Base-by-base conservation (phyloP, 192 early-diverging fungal genomes). In the Gonapodya sp. region DNA sequence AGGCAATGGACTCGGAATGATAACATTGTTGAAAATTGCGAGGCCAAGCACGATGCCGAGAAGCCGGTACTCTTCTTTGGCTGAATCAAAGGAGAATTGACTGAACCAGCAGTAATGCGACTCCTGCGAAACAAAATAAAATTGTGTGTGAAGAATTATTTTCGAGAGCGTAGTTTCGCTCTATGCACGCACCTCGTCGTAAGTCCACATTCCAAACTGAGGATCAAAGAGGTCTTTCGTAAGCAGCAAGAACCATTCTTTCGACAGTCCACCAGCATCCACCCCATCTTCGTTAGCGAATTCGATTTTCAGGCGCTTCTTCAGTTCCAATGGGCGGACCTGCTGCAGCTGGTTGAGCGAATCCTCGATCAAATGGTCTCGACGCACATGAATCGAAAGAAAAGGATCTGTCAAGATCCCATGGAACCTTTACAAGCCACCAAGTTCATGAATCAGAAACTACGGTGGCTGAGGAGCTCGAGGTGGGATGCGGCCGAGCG, bases 261-360 rank as follows among this genome's bases (percentile, higher is more conserved):
- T 96, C 79, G 94, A 94, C 35, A 97, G 93, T 14, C 96, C 96
- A 73, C 96, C 96, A 80, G 95, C 95, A 82, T 96, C 95, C 16
- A 97, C 73, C 36, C 79, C 36, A 32, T 73, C 73, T 32, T 80
- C 73, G 36, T 73, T 84, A 31, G 81, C 77, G 78, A 89, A 89
- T 82, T 87, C 85, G 18, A 90, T 89, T 18, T 83, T 78, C 1
- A 90, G 85, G 79, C 86, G 85, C 79, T 90, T 90, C 36, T 90
- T 89, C 46, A 90, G 73, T 78, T 90, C 89, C 78, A 90, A 81
- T 78, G 85, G 78, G 18, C 82, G 82, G 36, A 83, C 81, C 78
- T 85, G 84, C 79, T 35, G 37, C 24, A 90, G 83, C 73, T 90
- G 89, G 78, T 83, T 87, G 30, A 90, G 82, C n/a, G 85, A 87